Base-by-base conservation (phyloP, 768 basidiomycete species). In the Coprinellus micaceus region DNA sequence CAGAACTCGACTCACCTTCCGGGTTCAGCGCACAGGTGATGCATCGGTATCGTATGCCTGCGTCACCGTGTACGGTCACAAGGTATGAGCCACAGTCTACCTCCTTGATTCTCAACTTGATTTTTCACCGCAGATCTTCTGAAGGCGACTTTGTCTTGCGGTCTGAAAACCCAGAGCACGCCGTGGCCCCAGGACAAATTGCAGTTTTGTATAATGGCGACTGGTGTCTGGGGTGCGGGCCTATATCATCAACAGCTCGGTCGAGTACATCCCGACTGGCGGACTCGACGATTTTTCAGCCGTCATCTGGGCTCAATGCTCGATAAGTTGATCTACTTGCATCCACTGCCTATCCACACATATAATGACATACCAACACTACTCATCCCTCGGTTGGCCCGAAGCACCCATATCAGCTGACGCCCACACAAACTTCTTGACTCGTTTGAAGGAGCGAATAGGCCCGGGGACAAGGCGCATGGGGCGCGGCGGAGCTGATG, bases 171-270 rank as follows among this genome's bases (percentile, higher is more conserved):
- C 83, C 87, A 0, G 76, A 89, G 48, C 79, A 81, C 40, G 87
- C 84, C 5, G 83, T 94, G 15, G 78, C 91, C 0, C 81, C 85
- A 0, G 95, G 95, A 1, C 95, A 98, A 69, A 81, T 89, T 26
- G 86, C 85, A 5, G 85, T 82, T 0, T 60, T 96, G 2, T 97
- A 85, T 69, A 78, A 84, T 54, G 83, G 76, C 2, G 78, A 84
- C 44, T 88, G 87, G 85, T 94, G 92, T 69, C 74, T 96, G 28
- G 94, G 94, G 2, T 89, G 88, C 64, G 94, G 92, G 29, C 70
- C 79, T 5, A 94, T 97, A 55, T 43, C 30, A 25, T 56, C 49
- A 28, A 49, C 47, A 25, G n/a, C 37, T 17, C 48, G 29, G 33
- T 33, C 13, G n/a, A n/a, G n/a, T n/a, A n/a, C n/a, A n/a, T n/a